Evolutionary conservation across 2,329 filamentous ascomycete genomes (phyloP), one percentile per base, ranked within the genome.

Genomic region (Fusarium tuaranense): DNA sequence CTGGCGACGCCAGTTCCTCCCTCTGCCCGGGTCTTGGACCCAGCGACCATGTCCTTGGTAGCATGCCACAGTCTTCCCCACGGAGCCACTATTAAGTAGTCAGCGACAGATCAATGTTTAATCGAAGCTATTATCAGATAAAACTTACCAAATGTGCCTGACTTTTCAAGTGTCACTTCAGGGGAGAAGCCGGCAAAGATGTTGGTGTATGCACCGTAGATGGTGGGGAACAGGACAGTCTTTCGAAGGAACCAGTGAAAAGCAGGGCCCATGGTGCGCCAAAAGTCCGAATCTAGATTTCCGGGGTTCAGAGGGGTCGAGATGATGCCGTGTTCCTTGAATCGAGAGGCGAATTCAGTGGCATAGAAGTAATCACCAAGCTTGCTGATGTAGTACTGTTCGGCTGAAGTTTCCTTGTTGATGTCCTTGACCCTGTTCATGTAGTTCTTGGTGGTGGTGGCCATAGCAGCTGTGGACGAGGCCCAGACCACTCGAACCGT

Each of bases 121-220:
- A 34, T 25, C 6, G 39, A 44, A 16, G 14, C 30, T 2, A 22
- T 16, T 57, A 20, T 8, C 22, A 7, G 4, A n/a, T 13, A 5
- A 2, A 2, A 68, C 72, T 65, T 53, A 78, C 76, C 63, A 27
- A 67, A 78, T 14, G 41, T 34, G 0, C 77, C 77, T 5, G 65
- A 70, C 2, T 74, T 67, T 8, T 78, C 84, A 1, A 82, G 44
- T 0, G 82, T 86, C 5, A 88, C 79, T 0, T 87, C 82, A 0
- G 84, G 83, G 0, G 86, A 86, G 44, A 87, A 79, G 0, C 82
- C 87, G 1, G 86, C 83, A 68, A 84, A 89, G 1, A 89, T 73
- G 68, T 86, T 83, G 0, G 87, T 87, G 74, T 87, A 88, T 0
- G 86, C 87, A 0, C 87, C 88, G 32, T 82, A 78, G 13, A 82